Conservation (phyloP, 768 basidiomycete genomes). For the Antrodiella citrinella region DNA sequence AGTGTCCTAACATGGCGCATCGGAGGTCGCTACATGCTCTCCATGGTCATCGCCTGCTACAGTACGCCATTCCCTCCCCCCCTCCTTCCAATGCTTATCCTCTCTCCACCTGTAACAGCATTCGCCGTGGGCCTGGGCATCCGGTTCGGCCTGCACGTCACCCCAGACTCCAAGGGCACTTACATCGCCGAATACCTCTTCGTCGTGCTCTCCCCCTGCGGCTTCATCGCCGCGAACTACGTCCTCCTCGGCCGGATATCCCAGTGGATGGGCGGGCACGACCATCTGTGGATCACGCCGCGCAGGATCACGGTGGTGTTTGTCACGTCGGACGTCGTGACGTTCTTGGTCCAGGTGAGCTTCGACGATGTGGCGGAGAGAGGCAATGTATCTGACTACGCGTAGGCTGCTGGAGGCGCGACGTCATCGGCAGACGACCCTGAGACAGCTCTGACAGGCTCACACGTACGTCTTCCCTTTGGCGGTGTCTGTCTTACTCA, state of each 20-base stretch:
- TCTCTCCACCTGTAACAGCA: constrained; percentile 25
- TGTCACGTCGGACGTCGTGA: constrained; percentile 52
- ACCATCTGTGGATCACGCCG: constrained; percentile 40
- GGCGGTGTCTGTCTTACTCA: too few species aligned
- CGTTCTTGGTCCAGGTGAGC: constrained; percentile 56
- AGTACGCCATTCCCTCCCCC: constrained; percentile 27
- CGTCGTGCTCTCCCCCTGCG: constrained; percentile 61
- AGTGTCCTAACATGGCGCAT: constrained; percentile 32
- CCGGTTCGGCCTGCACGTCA: constrained; percentile 44
- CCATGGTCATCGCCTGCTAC: constrained; percentile 53
- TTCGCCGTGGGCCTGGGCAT: constrained; percentile 48
- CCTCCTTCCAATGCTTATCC: neutral
- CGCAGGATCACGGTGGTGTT: constrained; percentile 49
- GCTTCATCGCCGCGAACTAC: constrained; percentile 65
- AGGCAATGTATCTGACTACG: neutral
- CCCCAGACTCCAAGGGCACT: constrained; percentile 43
- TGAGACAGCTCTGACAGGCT: neutral
- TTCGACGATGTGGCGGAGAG: neutral
- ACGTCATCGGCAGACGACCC: neutral
- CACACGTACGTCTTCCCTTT: neutral
- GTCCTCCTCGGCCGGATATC: constrained; percentile 57
- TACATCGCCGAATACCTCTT: constrained; percentile 54
- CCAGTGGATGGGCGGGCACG: constrained; percentile 34
- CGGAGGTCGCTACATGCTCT: constrained; percentile 50
- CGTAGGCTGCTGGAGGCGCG: constrained; percentile 6